These are phyloP conservation scores for Aspergillus bombycis DNA, from an alignment of 2,329 filamentous ascomycete genomes.

Conservation along the genomic window DNA sequence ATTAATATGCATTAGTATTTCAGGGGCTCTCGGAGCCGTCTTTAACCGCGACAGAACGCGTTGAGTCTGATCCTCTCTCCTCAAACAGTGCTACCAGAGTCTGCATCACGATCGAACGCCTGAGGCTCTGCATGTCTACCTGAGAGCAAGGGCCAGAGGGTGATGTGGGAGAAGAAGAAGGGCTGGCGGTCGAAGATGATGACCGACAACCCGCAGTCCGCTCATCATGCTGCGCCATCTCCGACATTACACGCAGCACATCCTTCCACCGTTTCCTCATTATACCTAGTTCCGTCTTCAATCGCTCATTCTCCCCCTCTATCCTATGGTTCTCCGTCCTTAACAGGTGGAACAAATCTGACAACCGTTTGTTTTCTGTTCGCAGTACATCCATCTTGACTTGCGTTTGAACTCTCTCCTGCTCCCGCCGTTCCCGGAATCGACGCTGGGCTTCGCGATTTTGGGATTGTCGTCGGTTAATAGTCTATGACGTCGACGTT, in stretches of 20 bases:
- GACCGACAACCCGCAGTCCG: neutral
- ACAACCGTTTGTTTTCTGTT: neutral
- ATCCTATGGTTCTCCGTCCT: neutral
- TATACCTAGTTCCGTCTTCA: neutral
- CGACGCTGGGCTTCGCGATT: slow-evolving; percentile 8
- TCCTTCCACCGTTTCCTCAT: slow-evolving; percentile 5
- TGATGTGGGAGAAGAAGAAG: neutral
- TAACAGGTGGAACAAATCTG: neutral
- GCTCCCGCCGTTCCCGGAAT: slow-evolving; percentile 5
- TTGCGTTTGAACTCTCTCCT: neutral
- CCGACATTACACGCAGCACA: slow-evolving; percentile 5
- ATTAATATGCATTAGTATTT: neutral
- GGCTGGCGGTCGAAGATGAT: neutral
- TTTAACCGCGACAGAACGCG: neutral
- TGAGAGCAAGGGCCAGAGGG: neutral
- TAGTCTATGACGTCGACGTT: neutral
- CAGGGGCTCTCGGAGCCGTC: neutral
- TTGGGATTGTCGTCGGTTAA: slow-evolving; percentile 1
- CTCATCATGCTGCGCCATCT: slow-evolving; percentile 5
- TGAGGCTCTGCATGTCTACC: neutral
- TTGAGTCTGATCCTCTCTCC: neutral
- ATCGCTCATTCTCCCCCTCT: neutral
- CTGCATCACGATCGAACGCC: slow-evolving; percentile 7
- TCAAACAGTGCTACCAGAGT: slow-evolving; percentile 7
- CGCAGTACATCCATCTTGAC: slow-evolving; percentile 1